These are phyloP conservation scores for Axilococcus clingmanii DNA, from an alignment of 139 green algal species.

Conservation along the genomic window DNA sequence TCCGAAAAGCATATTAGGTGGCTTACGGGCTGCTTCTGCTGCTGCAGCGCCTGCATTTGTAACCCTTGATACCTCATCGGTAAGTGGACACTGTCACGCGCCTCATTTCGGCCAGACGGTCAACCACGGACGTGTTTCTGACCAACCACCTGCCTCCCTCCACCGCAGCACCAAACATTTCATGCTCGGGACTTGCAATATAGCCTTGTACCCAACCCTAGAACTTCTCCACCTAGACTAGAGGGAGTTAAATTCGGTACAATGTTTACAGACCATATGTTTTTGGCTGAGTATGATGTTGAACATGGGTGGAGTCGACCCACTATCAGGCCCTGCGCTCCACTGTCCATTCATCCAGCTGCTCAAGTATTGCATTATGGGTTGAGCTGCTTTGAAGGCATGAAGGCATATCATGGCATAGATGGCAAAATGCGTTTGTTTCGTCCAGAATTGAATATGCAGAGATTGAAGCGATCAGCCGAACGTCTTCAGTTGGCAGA, in stretches of 20 bases:
- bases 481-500: constrained; percentile 42
- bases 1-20: too few species aligned
- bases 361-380: constrained; percentile 60
- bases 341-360: constrained; percentile 55
- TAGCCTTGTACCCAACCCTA: neutral
- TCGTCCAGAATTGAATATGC: constrained; percentile 71
- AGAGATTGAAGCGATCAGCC: constrained; percentile 47
- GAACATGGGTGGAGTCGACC: constrained; percentile 52
- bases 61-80: too few species aligned
- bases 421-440: constrained; percentile 52
- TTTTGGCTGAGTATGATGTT: constrained; percentile 36
- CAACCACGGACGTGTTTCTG: neutral
- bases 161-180: neutral
- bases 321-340: constrained; percentile 40
- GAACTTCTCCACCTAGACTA: neutral
- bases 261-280: constrained; percentile 69
- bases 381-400: constrained; percentile 60
- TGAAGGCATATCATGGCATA: constrained; percentile 55
- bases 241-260: constrained; percentile 47
- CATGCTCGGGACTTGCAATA: neutral
- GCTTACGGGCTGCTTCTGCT: too few species aligned
- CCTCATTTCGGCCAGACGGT: too few species aligned
- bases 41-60: too few species aligned
- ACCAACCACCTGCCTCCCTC: neutral
- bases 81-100: too few species aligned